phyloP scores from a whole-genome alignment of 352 stramenopile species.

The Phytophthora constricta region DNA sequence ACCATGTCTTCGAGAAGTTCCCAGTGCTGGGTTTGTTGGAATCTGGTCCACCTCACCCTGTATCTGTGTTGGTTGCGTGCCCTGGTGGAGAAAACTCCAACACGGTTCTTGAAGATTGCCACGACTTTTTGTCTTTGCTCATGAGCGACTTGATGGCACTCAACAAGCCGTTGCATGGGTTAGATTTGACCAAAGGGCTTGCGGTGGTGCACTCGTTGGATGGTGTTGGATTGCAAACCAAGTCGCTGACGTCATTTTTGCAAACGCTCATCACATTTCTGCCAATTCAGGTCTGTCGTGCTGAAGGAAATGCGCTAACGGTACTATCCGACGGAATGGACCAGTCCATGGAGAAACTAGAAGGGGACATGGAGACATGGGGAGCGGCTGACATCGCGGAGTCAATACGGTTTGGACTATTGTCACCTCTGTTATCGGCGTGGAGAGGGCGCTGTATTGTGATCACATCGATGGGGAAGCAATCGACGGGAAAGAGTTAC shows the following conservation, averaged over 20 bases:
- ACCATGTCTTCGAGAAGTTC: slow-evolving; percentile 68
- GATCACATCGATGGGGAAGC: slow-evolving; percentile 71
- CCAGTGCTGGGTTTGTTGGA: slow-evolving; percentile 42
- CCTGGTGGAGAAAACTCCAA: neutral
- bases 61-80: slow-evolving; percentile 22
- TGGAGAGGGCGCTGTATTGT: slow-evolving; percentile 56
- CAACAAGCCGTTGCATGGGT: slow-evolving; percentile 46
- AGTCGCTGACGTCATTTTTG: slow-evolving; percentile 38
- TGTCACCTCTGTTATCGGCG: slow-evolving; percentile 48
- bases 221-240: slow-evolving; percentile 9
- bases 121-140: slow-evolving; percentile 41
- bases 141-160: slow-evolving; percentile 47
- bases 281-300: slow-evolving; percentile 76
- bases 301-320: slow-evolving; percentile 61
- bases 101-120: slow-evolving; percentile 15
- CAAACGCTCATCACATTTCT: slow-evolving; percentile 67
- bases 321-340: slow-evolving; percentile 57
- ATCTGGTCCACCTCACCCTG: neutral
- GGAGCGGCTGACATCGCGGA: slow-evolving; percentile 52
- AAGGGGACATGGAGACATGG: slow-evolving; percentile 31
- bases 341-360: slow-evolving; percentile 26
- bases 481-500: slow-evolving; percentile 84
- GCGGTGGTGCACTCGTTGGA: slow-evolving; percentile 4
- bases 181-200: slow-evolving; percentile 36
- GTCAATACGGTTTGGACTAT: slow-evolving; percentile 51